A percentile compares a stretch with the other conserved stretches of the same genome.
Evolutionary conservation across 371 early-diverging fungal genomes (phyloP).

Genomic region (Nosema bombycis): DNA sequence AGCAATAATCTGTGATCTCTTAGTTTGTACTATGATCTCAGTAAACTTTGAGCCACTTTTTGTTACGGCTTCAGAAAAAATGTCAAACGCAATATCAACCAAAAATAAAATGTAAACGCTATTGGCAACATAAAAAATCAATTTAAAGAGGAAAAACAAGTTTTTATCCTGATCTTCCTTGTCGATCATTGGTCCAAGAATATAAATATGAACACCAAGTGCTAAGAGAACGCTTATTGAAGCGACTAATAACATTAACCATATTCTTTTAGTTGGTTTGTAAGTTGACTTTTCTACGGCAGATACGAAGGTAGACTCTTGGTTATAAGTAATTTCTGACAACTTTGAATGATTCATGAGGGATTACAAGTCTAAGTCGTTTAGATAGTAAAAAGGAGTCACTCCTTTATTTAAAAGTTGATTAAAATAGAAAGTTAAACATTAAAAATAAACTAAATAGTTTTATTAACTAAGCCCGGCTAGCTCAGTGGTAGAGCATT

Average conservation of each 20-base stretch:
- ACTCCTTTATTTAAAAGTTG: too few relatives aligned
- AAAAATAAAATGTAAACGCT: background rate
- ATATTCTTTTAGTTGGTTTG: too few relatives aligned
- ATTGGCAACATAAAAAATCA: background rate
- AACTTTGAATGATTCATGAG: background rate
- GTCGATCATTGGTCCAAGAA: background rate
- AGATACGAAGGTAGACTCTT: too few relatives aligned
- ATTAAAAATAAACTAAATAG: too few relatives aligned
- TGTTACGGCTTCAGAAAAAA: background rate
- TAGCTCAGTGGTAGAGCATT: too few relatives aligned
- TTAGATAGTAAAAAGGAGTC: too few relatives aligned
- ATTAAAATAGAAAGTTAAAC: too few relatives aligned
- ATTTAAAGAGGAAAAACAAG: background rate
- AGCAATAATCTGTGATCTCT: background rate
- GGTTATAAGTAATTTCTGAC: too few relatives aligned
- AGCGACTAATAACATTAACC: too few relatives aligned
- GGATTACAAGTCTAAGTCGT: too few relatives aligned
- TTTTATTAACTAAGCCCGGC: too few relatives aligned
- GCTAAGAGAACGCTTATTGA: background rate
- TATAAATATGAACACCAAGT: background rate
- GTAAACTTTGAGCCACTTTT: background rate
- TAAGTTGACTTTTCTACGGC: constrained; percentile 6
- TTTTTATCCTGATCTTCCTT: background rate
- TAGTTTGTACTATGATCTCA: background rate
- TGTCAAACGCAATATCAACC: background rate